Evolutionary conservation across 495 filamentous ascomycete species (phyloP).

Genomic region (Collariella sp.): DNA sequence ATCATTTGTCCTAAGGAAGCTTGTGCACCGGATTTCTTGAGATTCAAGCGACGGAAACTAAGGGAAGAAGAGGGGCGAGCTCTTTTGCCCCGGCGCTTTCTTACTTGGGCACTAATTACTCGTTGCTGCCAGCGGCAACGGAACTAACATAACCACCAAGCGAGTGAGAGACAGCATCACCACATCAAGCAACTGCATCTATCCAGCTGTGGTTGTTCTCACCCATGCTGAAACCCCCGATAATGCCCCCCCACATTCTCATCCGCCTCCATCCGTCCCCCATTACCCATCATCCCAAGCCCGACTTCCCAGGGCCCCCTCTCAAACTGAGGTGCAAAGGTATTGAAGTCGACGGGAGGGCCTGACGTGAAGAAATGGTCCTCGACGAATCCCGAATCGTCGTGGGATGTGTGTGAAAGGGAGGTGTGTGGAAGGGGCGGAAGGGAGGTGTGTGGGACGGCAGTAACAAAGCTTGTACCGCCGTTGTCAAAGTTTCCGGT

Average conservation of each 20-base stretch:
- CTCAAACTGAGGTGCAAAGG: constrained; percentile 1
- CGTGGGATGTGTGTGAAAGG: not conserved
- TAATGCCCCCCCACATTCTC: not conserved
- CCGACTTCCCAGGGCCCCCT: not conserved
- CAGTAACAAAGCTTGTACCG: not conserved
- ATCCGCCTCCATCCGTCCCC: not conserved
- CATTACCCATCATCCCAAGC: not conserved
- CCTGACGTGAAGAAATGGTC: not conserved
- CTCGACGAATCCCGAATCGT: constrained; percentile 5
- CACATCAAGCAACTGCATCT: too few relatives aligned
- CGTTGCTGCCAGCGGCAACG: not conserved
- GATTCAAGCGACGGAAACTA: too few relatives aligned
- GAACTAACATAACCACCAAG: not conserved
- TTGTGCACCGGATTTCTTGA: too few relatives aligned
- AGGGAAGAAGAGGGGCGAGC: too few relatives aligned
- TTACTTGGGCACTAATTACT: too few relatives aligned
- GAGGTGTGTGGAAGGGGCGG: too few relatives aligned
- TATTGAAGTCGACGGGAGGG: not conserved
- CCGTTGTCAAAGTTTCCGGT: not conserved
- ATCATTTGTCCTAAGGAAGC: too few relatives aligned
- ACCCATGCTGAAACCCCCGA: not conserved
- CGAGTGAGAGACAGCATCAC: not conserved
- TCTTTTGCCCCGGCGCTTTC: too few relatives aligned
- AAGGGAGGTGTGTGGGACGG: not conserved
- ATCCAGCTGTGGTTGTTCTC: too few relatives aligned